Evolutionary conservation across 208 protist species (phyloP).

Genomic region (Leishmania arabica): DNA sequence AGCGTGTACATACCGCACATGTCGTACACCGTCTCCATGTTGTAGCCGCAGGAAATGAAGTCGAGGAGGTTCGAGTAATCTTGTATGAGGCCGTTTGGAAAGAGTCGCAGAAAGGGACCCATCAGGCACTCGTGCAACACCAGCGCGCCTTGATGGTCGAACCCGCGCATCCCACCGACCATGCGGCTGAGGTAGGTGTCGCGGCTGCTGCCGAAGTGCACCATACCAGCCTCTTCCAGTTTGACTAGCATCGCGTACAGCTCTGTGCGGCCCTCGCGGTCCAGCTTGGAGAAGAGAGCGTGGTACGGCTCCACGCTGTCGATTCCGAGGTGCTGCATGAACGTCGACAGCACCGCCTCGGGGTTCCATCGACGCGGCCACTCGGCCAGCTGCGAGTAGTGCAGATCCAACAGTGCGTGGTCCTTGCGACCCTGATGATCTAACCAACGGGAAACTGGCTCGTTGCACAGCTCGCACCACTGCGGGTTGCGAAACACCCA

Average conservation of each 20-base stretch:
- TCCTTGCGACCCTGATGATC: conserved; percentile 91
- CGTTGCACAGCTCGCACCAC: conserved; percentile 92
- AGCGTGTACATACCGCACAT: conserved; percentile 86
- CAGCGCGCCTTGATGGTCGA: conserved; percentile 86
- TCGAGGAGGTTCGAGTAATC: conserved; percentile 91
- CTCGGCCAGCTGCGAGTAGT: conserved; percentile 85
- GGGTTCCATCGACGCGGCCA: conserved; percentile 85
- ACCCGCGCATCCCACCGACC: conserved; percentile 81
- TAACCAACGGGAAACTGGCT: conserved; percentile 85
- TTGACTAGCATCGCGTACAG: conserved; percentile 80
- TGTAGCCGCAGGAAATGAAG: conserved; percentile 90
- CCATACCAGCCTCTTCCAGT: conserved; percentile 80
- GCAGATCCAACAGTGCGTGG: conserved; percentile 87
- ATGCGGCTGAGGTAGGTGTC: conserved; percentile 83
- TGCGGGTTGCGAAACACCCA: conserved; percentile 83
- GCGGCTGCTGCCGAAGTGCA: conserved; percentile 79
- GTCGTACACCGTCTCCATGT: conserved; percentile 94
- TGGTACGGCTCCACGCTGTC: conserved; percentile 57
- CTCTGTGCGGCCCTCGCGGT: conserved; percentile 68
- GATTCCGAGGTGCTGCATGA: conserved; percentile 61
- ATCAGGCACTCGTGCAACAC: conserved; percentile 87
- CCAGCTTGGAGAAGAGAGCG: conserved; percentile 47
- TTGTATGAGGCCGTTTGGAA: conserved; percentile 88
- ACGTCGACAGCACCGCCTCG: conserved; percentile 50
- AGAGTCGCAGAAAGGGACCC: conserved; percentile 81